phyloP scores from a whole-genome alignment of 805 yeast genomes.

The Metschnikowia anglica region DNA sequence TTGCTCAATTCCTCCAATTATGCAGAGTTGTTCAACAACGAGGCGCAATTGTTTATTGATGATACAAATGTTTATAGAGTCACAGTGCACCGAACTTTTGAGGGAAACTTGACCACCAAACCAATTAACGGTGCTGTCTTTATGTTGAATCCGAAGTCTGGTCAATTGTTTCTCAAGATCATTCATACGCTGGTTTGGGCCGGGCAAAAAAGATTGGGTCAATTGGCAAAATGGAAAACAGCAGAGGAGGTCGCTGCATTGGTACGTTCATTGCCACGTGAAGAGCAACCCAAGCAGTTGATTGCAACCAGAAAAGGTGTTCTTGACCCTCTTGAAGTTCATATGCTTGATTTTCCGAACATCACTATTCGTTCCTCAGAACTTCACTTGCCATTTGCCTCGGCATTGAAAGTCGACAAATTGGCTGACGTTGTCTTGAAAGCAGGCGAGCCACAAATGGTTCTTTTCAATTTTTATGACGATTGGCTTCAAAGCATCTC shows the following conservation, averaged over 20 bases:
- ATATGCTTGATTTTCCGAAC: constrained; percentile 95
- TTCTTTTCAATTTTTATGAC: constrained; percentile 84
- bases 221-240: constrained; percentile 95
- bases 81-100: constrained; percentile 84
- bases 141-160: constrained; percentile 85
- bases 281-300: constrained; percentile 92
- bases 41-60: constrained; percentile 82
- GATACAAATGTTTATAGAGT: constrained; percentile 94
- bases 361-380: constrained; percentile 88
- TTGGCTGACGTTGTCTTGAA: constrained; percentile 73
- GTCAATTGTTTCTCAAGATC: constrained; percentile 83
- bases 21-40: constrained; percentile 83
- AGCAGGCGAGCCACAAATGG: constrained; percentile 94
- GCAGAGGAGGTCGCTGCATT: constrained; percentile 97
- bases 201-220: constrained; percentile 92
- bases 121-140: constrained; percentile 93
- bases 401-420: constrained; percentile 80
- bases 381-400: constrained; percentile 82
- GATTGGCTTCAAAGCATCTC: constrained; percentile 84
- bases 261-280: constrained; percentile 82
- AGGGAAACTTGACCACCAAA: constrained; percentile 88
- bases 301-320: constrained; percentile 89
- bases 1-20: constrained; percentile 85
- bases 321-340: constrained; percentile 93
- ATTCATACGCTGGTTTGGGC: constrained; percentile 96